phyloP scores from a whole-genome alignment of 2,329 filamentous ascomycete species.

The Lecanosticta acicola region DNA sequence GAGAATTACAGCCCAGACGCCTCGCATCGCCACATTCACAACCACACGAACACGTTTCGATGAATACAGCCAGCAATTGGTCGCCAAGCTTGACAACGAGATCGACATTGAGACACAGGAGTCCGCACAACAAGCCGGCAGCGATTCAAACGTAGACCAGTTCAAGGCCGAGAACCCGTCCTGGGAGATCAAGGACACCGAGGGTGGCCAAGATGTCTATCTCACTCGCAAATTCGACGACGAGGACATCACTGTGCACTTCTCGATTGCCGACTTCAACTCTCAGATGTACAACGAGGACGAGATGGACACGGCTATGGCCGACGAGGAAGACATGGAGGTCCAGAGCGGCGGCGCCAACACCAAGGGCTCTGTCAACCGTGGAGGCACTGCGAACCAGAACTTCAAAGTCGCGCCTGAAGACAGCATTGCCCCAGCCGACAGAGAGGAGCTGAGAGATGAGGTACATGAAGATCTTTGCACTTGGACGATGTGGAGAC shows the following conservation, averaged over 20 bases:
- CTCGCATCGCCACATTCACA: constrained; percentile 37
- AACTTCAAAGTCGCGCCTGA: constrained; percentile 53
- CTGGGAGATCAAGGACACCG: constrained; percentile 68
- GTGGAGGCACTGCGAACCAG: constrained; percentile 45
- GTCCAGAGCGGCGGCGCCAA: constrained; percentile 53
- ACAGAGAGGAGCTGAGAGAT: constrained; percentile 54
- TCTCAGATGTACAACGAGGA: constrained; percentile 48
- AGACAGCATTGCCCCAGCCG: constrained; percentile 52
- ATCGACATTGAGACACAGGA: constrained; percentile 78
- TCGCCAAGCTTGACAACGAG: constrained; percentile 79
- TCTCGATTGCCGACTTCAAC: constrained; percentile 79
- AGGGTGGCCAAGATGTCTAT: constrained; percentile 81
- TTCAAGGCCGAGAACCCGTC: constrained; percentile 73
- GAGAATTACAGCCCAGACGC: constrained; percentile 17
- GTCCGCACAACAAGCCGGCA: constrained; percentile 50
- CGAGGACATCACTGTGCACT: constrained; percentile 79
- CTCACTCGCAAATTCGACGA: constrained; percentile 77
- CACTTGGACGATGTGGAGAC: too few relatives aligned
- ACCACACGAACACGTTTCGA: constrained; percentile 37
- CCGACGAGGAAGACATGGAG: constrained; percentile 48
- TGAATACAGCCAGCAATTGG: constrained; percentile 69
- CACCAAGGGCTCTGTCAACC: constrained; percentile 52
- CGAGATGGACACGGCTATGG: constrained; percentile 32
- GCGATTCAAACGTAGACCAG: constrained; percentile 63
- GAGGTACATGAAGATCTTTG: constrained; percentile 38